These are phyloP conservation scores for Hypoxylon cercidicola DNA, from an alignment of 495 filamentous ascomycete genomes.

Conservation along the genomic window DNA sequence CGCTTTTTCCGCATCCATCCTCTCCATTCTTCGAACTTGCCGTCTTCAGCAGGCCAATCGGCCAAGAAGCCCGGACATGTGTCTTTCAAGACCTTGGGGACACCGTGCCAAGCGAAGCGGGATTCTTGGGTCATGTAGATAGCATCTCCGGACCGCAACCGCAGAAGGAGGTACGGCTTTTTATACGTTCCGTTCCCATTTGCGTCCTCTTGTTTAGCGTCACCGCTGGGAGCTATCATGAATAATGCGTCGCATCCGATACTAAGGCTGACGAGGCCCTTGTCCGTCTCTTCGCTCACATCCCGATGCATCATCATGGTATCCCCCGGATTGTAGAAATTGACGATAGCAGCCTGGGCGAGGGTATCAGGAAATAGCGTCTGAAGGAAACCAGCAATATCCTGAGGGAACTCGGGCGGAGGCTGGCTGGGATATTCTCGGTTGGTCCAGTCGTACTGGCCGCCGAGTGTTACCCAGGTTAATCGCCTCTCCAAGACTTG, in stretches of 20 bases:
- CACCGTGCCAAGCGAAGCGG: slow-evolving; percentile 92
- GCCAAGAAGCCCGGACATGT: slow-evolving; percentile 81
- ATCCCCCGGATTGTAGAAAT: slow-evolving; percentile 88
- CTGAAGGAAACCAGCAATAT: slow-evolving; percentile 72
- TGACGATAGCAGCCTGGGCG: slow-evolving; percentile 90
- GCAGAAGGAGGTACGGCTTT: slow-evolving; percentile 66
- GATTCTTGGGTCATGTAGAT: slow-evolving; percentile 83
- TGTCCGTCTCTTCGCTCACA: slow-evolving; percentile 81
- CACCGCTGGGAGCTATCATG: slow-evolving; percentile 63
- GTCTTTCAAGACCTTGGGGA: slow-evolving; percentile 78
- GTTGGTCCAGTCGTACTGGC: slow-evolving; percentile 93
- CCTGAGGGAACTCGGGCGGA: slow-evolving; percentile 78
- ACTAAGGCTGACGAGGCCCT: slow-evolving; percentile 82
- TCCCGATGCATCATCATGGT: slow-evolving; percentile 90
- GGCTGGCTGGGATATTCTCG: slow-evolving; percentile 75
- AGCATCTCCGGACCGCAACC: slow-evolving; percentile 81
- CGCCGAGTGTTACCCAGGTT: slow-evolving; percentile 92
- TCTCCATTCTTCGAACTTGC: slow-evolving; percentile 70
- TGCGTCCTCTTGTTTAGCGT: slow-evolving; percentile 43
- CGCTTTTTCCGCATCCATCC: slow-evolving; percentile 88
- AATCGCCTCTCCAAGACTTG: slow-evolving; percentile 78
- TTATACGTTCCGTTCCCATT: slow-evolving; percentile 16
- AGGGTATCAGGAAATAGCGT: slow-evolving; percentile 74
- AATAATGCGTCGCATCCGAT: slow-evolving; percentile 91
- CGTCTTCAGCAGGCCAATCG: slow-evolving; percentile 74